Percentiles rank a stretch among this genome's conserved stretches.
These are phyloP conservation scores for Aureobasidium leucospermi DNA, from an alignment of 2,329 filamentous ascomycete genomes.

Conservation along the genomic window DNA sequence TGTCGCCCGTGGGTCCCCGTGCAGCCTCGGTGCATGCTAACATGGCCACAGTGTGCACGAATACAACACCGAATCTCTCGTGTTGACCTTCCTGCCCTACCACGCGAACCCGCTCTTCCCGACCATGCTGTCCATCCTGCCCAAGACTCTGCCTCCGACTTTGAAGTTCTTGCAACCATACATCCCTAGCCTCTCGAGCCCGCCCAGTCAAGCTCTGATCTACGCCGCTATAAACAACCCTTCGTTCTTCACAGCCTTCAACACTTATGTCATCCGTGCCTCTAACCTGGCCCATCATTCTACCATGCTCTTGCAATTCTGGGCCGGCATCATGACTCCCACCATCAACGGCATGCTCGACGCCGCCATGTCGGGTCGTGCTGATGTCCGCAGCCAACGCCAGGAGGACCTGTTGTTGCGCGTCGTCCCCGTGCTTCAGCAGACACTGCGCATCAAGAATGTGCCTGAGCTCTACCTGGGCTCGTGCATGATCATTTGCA, in stretches of 20 bases:
- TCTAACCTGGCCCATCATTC: constrained; percentile 67
- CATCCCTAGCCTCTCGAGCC: constrained; percentile 65
- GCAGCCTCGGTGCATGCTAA: constrained; percentile 16
- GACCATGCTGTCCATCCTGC: constrained; percentile 79
- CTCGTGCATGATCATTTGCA: constrained; percentile 83
- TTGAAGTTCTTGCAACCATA: constrained; percentile 86
- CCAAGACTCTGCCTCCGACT: constrained; percentile 62
- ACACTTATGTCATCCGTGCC: constrained; percentile 68
- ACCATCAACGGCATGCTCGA: constrained; percentile 78
- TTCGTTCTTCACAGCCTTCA: constrained; percentile 67
- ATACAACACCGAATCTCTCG: constrained; percentile 69
- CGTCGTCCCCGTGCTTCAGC: constrained; percentile 63
- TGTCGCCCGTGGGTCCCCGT: constrained; percentile 11
- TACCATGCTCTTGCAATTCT: constrained; percentile 75
- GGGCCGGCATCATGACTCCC: constrained; percentile 82
- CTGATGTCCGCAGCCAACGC: constrained; percentile 68
- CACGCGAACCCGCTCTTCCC: constrained; percentile 80
- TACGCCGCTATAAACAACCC: constrained; percentile 75
- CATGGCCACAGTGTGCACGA: constrained; percentile 65
- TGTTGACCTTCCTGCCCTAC: constrained; percentile 88
- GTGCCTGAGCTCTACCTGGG: constrained; percentile 74
- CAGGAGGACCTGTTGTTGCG: constrained; percentile 69
- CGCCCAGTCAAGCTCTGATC: constrained; percentile 74
- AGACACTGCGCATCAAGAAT: constrained; percentile 67
- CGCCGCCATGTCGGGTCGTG: constrained; percentile 65